phyloP scores from a whole-genome alignment of 129 eudicot genomes.

The Centrapalus pauciflorus region DNA sequence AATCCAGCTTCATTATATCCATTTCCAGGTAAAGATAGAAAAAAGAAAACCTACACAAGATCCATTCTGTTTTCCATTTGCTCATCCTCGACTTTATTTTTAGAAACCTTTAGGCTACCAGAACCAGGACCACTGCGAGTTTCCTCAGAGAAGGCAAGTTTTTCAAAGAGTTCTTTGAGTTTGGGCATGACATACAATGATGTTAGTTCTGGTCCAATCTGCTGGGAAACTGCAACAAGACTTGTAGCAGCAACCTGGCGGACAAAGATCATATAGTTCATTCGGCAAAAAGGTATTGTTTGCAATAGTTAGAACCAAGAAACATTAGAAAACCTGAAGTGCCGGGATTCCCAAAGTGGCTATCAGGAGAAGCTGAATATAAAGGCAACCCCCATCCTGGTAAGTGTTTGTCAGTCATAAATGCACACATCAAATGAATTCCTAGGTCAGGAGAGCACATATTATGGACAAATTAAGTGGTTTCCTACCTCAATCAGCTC shows the following conservation, averaged over 20 bases:
- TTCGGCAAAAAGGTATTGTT: not conserved
- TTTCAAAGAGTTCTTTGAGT: slow-evolving; percentile 79
- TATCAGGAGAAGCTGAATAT: slow-evolving; percentile 74
- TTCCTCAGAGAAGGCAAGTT: slow-evolving; percentile 87
- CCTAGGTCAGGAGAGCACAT: not conserved
- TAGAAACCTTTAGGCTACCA: slow-evolving; percentile 38
- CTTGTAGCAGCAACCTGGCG: slow-evolving; percentile 78
- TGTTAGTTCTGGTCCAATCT: slow-evolving; percentile 89
- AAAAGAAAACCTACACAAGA: slow-evolving; percentile 68
- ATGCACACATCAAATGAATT: not conserved
- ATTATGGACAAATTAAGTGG: not conserved
- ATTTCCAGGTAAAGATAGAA: not conserved
- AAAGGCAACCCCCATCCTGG: slow-evolving; percentile 68
- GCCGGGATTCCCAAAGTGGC: slow-evolving; percentile 51
- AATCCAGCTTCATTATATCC: too few species aligned
- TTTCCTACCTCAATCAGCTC: slow-evolving; percentile 76
- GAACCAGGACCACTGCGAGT: slow-evolving; percentile 31
- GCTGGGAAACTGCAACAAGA: slow-evolving; percentile 77
- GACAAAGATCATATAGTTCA: not conserved
- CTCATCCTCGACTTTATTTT: slow-evolving; percentile 35
- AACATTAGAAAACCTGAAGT: slow-evolving; percentile 56
- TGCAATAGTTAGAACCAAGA: slow-evolving; percentile 2
- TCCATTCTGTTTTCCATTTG: slow-evolving; percentile 58
- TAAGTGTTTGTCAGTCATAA: slow-evolving; percentile 8
- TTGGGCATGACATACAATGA: slow-evolving; percentile 76